Base-by-base conservation (phyloP, 208 protist species). In the Leishmania major region DNA sequence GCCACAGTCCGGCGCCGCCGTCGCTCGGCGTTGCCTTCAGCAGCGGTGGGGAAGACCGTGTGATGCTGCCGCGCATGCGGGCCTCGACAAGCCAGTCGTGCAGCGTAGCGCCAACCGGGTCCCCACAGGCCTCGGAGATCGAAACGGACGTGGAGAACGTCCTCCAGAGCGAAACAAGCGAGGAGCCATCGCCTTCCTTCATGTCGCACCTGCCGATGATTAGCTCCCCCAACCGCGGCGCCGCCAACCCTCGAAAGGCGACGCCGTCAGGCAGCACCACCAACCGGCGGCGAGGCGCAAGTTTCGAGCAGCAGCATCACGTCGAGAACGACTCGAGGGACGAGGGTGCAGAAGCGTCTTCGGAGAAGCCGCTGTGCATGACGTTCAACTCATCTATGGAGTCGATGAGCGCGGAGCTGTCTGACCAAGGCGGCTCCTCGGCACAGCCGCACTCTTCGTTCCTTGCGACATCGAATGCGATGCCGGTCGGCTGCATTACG, bases 401-500 rank as follows among this genome's bases (percentile, higher is more conserved):
- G 55, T 78, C 77, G 3, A 60, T 11, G 22, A 37, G 75, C 59
- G 28, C 40, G 22, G 57, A 11, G 57, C 37, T 67, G 37, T 78
- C 75, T 53, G 71, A 62, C 13, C 53, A 78, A 0, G 45, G 55
- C 3, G 62, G 35, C 28, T 28, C 45, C 37, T 67, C 59, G 51
- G 40, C 66, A 75, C 66, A 72, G 22, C 75, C 51, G 25, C 67
- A 75, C 10, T 28, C 40, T 5, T 49, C 78, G 0, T 37, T 47
- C n/a, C 45, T 31, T 55, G 7, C 37, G 17, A 28, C 37, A 1
- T 28, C 53, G 10, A 77, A 78, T 22, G 81, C 77, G 4, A 57
- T 72, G 49, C 71, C 77, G 0, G 81, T 85, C 3, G 81, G 81
- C 22, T 85, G 76, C 81, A 80, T 80, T 37, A 73, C 45, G 19